Base-by-base conservation (phyloP, 2,329 filamentous ascomycete species). In the Curvularia sp. region DNA sequence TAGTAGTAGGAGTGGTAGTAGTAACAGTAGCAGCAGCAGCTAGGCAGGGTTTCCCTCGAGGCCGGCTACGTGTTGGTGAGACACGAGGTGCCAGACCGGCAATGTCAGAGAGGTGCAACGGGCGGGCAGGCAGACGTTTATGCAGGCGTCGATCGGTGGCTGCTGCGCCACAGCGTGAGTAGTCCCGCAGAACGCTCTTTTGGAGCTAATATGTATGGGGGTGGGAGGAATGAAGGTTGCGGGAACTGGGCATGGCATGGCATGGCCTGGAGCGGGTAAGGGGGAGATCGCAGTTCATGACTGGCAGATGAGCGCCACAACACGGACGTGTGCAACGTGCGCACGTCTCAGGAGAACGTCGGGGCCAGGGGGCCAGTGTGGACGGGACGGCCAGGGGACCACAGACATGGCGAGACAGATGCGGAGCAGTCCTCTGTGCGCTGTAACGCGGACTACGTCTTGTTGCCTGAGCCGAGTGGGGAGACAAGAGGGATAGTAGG, bases 311-410 rank as follows among this genome's bases (percentile, higher is more conserved):
- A n/a, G 60, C 57, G 63, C 60, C 58, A 61, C 57, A 32, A 54
- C 49, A 62, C 56, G 58, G 60, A 54, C 60, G 39, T 27, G 32
- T n/a, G 53, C 55, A 56, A 32, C 23, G 32, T n/a, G 53, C 55
- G 57, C 62, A 63, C 64, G 68, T 71, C 66, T 72, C 68, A 72
- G 68, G 68, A 67, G 69, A 66, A 63, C 49, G 34, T 64, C 45
- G 45, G 53, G 32, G 53, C 58, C 66, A 65, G 70, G 60, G 59
- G 60, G 59, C 60, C 18, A 23, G 13, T 27, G 25, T 19, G 61
- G 68, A 59, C 56, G 45, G 64, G 68, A 57, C 56, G 47, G 39
- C 36, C 38, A 48, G 43, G 42, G 54, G 36, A 43, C 45, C 34
- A 27, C 47, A 53, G 50, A 55, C 34, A 32, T 34, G 25, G 43